A percentile compares a stretch with the other conserved stretches of the same genome.
phyloP scores from a whole-genome alignment of 495 filamentous ascomycete genomes.

The Neurospora discreta region DNA sequence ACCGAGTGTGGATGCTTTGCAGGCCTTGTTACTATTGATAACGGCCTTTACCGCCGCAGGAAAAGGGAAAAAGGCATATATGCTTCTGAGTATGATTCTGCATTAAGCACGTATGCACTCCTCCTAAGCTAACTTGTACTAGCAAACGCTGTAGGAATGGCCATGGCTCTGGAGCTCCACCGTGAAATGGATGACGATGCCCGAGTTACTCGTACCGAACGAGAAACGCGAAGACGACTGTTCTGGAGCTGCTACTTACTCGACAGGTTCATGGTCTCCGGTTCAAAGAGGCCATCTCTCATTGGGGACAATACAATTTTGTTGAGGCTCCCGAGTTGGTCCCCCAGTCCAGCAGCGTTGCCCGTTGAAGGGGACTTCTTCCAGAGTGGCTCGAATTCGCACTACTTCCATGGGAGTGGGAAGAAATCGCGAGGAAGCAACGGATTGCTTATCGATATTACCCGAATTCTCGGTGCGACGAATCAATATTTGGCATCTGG shows the following conservation, averaged over 20 bases:
- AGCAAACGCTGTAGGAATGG: slow-evolving; percentile 75
- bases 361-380: slow-evolving; percentile 66
- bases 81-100: slow-evolving; percentile 56
- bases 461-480: slow-evolving; percentile 68
- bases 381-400: slow-evolving; percentile 59
- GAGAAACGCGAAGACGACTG: slow-evolving; percentile 60
- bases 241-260: slow-evolving; percentile 82
- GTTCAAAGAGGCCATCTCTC: slow-evolving; percentile 65
- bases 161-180: slow-evolving; percentile 64
- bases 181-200: slow-evolving; percentile 51
- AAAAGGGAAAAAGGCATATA: slow-evolving; percentile 76
- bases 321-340: slow-evolving; percentile 60
- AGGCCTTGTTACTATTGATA: slow-evolving; percentile 64
- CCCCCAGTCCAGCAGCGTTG: slow-evolving; percentile 39
- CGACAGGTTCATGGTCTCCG: slow-evolving; percentile 67
- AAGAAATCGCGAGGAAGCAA: slow-evolving; percentile 58
- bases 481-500: slow-evolving; percentile 75
- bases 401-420: slow-evolving; percentile 51
- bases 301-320: slow-evolving; percentile 64
- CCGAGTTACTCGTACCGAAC: slow-evolving; percentile 47
- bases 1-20: slow-evolving; percentile 63
- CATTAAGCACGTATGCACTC: neutral
- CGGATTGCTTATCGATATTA: slow-evolving; percentile 71
- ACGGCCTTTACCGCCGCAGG: slow-evolving; percentile 65
- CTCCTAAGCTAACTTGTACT: neutral